Evolutionary conservation across 306 rosid species (phyloP).

Genomic region (Phaseolus lunatus): DNA sequence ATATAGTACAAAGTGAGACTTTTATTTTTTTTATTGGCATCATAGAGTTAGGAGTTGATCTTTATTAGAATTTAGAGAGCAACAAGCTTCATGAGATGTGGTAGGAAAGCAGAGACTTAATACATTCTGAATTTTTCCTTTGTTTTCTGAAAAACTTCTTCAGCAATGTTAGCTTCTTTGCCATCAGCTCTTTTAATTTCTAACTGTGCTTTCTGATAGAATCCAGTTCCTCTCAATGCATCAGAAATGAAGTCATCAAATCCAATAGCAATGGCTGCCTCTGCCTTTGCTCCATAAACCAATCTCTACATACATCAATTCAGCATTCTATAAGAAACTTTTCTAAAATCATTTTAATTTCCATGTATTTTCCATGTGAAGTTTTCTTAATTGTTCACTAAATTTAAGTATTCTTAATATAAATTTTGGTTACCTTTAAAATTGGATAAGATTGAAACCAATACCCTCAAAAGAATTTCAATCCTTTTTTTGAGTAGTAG

Average conservation of each 20-base stretch:
- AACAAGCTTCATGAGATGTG: neutral
- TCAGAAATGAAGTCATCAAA: slow-evolving; percentile 96
- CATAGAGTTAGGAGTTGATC: neutral
- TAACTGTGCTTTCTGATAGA: slow-evolving; percentile 83
- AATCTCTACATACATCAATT: slow-evolving; percentile 63
- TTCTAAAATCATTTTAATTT: too few relatives aligned
- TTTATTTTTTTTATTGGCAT: neutral
- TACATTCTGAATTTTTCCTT: slow-evolving; percentile 81
- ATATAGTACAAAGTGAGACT: neutral
- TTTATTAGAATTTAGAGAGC: neutral
- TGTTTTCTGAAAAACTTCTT: slow-evolving; percentile 93
- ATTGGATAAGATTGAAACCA: too few relatives aligned
- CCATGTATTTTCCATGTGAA: too few relatives aligned
- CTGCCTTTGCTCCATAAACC: slow-evolving; percentile 98
- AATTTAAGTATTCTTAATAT: too few relatives aligned
- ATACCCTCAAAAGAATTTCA: too few relatives aligned
- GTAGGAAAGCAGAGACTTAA: slow-evolving; percentile 28
- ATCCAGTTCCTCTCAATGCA: slow-evolving; percentile 87
- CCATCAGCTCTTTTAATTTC: slow-evolving; percentile 97
- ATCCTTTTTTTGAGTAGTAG: too few relatives aligned
- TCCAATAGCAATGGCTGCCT: slow-evolving; percentile 96
- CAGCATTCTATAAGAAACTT: too few relatives aligned
- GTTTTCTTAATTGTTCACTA: too few relatives aligned
- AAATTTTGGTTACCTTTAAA: too few relatives aligned
- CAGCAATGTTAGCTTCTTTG: slow-evolving; percentile 81